Evolutionary conservation across 257 asterid species (phyloP).

Genomic region (Capsicum baccatum): DNA sequence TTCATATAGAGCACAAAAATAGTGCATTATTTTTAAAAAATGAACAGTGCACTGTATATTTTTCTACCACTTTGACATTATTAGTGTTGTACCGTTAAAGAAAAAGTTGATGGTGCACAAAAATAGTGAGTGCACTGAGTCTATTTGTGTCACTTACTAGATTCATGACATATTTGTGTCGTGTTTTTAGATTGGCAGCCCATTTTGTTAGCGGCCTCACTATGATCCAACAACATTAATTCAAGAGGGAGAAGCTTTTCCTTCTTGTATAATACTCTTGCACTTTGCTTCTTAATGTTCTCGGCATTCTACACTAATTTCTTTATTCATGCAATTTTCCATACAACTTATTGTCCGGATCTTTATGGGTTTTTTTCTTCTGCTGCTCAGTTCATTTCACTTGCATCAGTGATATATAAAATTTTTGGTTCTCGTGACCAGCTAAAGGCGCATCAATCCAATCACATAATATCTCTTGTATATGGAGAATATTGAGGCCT

Average conservation of each 20-base stretch:
- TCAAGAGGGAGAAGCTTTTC: not conserved
- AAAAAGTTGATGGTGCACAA: no score
- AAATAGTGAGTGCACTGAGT: no score
- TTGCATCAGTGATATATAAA: not conserved
- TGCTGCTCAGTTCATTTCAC: not conserved
- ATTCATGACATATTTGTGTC: no score
- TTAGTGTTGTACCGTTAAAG: no score
- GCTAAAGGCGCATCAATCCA: not conserved
- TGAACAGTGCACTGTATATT: no score
- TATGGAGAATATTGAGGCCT: not conserved
- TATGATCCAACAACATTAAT: not conserved
- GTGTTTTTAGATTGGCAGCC: no score
- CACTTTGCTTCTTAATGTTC: not conserved
- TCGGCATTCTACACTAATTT: not conserved
- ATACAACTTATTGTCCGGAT: not conserved
- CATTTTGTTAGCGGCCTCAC: no score
- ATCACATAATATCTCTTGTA: not conserved
- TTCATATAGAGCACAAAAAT: no score
- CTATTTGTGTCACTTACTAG: no score
- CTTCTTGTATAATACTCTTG: not conserved
- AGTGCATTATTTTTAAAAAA: no score
- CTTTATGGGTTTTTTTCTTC: not conserved
- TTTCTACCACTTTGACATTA: no score
- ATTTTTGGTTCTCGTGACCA: not conserved
- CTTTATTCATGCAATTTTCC: not conserved